A percentile compares a stretch with the other conserved stretches of the same genome.
These are phyloP conservation scores for Ceratobasidium sp. DNA, from an alignment of 1,284 basidiomycete species.

Conservation along the genomic window DNA sequence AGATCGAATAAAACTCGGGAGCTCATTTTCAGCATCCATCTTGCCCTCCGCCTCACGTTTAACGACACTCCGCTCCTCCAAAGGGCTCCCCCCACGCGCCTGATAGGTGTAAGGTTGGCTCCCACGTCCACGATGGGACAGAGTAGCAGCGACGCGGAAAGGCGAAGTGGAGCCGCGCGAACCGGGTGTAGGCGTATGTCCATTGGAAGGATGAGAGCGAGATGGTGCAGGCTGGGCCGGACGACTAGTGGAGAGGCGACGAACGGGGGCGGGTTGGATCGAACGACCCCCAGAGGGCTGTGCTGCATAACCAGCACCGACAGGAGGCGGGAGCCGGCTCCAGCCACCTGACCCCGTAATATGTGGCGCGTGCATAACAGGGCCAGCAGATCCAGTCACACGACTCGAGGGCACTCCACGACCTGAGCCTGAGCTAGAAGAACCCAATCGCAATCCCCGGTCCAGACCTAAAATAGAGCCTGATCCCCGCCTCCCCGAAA, in stretches of 20 bases:
- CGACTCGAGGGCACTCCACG: too few species aligned
- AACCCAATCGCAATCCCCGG: too few species aligned
- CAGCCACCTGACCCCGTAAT: too few species aligned
- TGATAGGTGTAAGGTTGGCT: conserved; percentile 3
- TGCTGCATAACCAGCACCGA: too few species aligned
- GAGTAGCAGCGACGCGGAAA: conserved; percentile 16
- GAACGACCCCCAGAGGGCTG: too few species aligned
- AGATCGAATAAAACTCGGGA: background rate
- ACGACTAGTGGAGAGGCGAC: background rate
- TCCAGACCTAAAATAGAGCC: too few species aligned
- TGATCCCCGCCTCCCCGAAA: background rate
- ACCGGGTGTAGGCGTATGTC: background rate
- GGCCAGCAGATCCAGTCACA: too few species aligned
- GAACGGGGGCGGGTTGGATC: background rate
- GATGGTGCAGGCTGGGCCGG: background rate
- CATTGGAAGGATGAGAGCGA: too few species aligned
- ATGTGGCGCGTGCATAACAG: too few species aligned
- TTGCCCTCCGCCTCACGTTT: background rate
- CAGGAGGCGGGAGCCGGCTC: too few species aligned
- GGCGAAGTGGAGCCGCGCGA: conserved; percentile 29
- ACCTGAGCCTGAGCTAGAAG: too few species aligned
- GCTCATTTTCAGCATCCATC: background rate
- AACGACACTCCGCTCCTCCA: background rate
- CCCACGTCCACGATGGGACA: conserved; percentile 20
- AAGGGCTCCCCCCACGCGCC: conserved; percentile 10